phyloP scores from a whole-genome alignment of 768 basidiomycete genomes.

The Gloeopeniophorella convolvens region DNA sequence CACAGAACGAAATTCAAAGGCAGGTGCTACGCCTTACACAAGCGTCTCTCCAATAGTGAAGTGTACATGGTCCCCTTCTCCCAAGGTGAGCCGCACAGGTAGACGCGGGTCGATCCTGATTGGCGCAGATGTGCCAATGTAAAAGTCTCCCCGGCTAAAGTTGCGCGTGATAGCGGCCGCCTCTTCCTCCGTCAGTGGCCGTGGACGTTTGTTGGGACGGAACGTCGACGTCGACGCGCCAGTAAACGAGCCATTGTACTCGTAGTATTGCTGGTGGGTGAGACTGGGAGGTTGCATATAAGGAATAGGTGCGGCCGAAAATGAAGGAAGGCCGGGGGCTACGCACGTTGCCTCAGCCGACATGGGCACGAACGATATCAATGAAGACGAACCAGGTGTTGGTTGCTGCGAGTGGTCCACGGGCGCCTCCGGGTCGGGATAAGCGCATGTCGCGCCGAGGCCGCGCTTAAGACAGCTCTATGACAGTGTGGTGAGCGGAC shows the following conservation, averaged over 20 bases:
- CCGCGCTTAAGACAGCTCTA: slow-evolving; percentile 83
- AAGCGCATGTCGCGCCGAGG: slow-evolving; percentile 60
- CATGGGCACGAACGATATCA: slow-evolving; percentile 21
- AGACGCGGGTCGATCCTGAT: slow-evolving; percentile 78
- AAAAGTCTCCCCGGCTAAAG: slow-evolving; percentile 77
- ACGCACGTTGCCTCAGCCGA: slow-evolving; percentile 26
- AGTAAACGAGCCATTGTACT: slow-evolving; percentile 49
- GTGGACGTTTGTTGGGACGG: slow-evolving; percentile 73
- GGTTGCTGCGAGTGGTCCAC: slow-evolving; percentile 20
- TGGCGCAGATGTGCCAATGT: slow-evolving; percentile 72
- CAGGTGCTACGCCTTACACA: slow-evolving; percentile 26
- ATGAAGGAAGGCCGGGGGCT: slow-evolving; percentile 29
- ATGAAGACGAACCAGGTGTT: slow-evolving; percentile 19
- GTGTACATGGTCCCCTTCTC: slow-evolving; percentile 79
- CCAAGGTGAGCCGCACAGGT: slow-evolving; percentile 71
- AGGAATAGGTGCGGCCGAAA: slow-evolving; percentile 34
- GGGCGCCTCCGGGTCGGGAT: slow-evolving; percentile 64
- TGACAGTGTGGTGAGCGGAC: background rate
- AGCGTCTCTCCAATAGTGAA: slow-evolving; percentile 48
- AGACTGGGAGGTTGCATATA: slow-evolving; percentile 35
- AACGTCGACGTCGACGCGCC: slow-evolving; percentile 70
- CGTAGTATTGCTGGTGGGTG: slow-evolving; percentile 62
- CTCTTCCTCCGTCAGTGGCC: slow-evolving; percentile 77
- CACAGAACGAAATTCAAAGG: slow-evolving; percentile 6
- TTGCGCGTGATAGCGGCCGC: slow-evolving; percentile 79